These are phyloP conservation scores for Bifiguratus adelaidae DNA, from an alignment of 192 early-diverging fungal species.

Conservation along the genomic window DNA sequence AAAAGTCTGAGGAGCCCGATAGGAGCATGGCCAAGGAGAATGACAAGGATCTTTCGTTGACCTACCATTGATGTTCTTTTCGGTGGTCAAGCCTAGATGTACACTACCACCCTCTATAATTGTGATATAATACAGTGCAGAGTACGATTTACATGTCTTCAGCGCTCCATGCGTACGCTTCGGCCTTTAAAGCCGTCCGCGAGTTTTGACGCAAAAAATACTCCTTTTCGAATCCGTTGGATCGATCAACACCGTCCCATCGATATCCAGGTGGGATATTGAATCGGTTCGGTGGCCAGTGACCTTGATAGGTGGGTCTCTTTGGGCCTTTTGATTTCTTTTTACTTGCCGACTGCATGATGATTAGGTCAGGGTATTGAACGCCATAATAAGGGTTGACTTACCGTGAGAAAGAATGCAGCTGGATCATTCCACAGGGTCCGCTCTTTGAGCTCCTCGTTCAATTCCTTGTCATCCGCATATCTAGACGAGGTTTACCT, in stretches of 20 bases:
- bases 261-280: conserved; percentile 52
- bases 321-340: conserved; percentile 20
- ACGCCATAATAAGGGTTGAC: neutral
- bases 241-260: conserved; percentile 60
- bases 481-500: conserved; percentile 19
- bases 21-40: too few relatives aligned
- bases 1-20: too few relatives aligned
- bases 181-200: conserved; percentile 11
- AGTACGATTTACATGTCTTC: conserved; percentile 48
- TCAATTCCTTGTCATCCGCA: conserved; percentile 49
- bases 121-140: too few relatives aligned
- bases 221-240: conserved; percentile 44
- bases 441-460: conserved; percentile 44
- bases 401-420: conserved; percentile 38
- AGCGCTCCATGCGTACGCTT: conserved; percentile 47
- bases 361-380: conserved; percentile 5
- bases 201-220: conserved; percentile 29
- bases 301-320: conserved; percentile 46
- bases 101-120: too few relatives aligned
- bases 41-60: too few relatives aligned
- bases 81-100: too few relatives aligned
- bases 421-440: conserved; percentile 59
- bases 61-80: too few relatives aligned
- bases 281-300: conserved; percentile 53
- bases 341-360: conserved; percentile 10